A percentile compares a stretch with the other conserved stretches of the same genome.
Conservation (phyloP, 1,284 basidiomycete genomes). For the Ceratobasidium sp. region DNA sequence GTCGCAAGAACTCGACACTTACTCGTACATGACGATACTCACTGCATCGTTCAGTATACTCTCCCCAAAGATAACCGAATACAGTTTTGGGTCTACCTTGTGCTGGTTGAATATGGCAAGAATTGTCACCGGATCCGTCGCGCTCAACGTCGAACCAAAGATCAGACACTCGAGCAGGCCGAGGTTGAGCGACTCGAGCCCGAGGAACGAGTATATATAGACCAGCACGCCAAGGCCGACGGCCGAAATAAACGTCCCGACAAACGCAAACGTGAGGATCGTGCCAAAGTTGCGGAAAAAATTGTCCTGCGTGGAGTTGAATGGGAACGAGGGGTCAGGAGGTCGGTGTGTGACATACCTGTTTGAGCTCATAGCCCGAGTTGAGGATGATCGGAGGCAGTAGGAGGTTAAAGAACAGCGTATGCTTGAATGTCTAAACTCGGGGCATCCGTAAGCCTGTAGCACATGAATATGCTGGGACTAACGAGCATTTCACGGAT, state of each 20-base stretch:
- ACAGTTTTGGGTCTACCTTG: slow-evolving; percentile 98
- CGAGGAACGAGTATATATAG: slow-evolving; percentile 92
- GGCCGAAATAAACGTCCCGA: slow-evolving; percentile 96
- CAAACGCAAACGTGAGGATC: slow-evolving; percentile 94
- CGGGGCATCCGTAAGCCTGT: background rate
- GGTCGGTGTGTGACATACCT: slow-evolving; percentile 60
- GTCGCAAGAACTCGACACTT: slow-evolving; percentile 55
- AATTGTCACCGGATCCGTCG: slow-evolving; percentile 98
- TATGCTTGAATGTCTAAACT: slow-evolving; percentile 89
- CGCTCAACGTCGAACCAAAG: slow-evolving; percentile 95
- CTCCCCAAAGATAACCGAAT: slow-evolving; percentile 98
- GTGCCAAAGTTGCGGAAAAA: slow-evolving; percentile 98
- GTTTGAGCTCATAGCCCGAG: slow-evolving; percentile 96
- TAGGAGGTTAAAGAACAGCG: slow-evolving; percentile 96
- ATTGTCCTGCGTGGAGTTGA: slow-evolving; percentile 70
- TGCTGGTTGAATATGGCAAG: slow-evolving; percentile 98
- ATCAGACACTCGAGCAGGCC: slow-evolving; percentile 90
- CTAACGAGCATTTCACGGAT: slow-evolving; percentile 97
- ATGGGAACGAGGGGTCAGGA: slow-evolving; percentile 8
- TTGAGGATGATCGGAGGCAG: slow-evolving; percentile 98
- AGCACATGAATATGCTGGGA: slow-evolving; percentile 46
- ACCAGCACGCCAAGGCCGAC: slow-evolving; percentile 95
- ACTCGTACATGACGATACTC: slow-evolving; percentile 99
- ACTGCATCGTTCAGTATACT: slow-evolving; percentile 98
- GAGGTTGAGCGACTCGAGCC: slow-evolving; percentile 82